A percentile compares a stretch with the other conserved stretches of the same genome.
These are phyloP conservation scores for Alternaria alternata DNA, from an alignment of 2,329 filamentous ascomycete species.

Conservation along the genomic window DNA sequence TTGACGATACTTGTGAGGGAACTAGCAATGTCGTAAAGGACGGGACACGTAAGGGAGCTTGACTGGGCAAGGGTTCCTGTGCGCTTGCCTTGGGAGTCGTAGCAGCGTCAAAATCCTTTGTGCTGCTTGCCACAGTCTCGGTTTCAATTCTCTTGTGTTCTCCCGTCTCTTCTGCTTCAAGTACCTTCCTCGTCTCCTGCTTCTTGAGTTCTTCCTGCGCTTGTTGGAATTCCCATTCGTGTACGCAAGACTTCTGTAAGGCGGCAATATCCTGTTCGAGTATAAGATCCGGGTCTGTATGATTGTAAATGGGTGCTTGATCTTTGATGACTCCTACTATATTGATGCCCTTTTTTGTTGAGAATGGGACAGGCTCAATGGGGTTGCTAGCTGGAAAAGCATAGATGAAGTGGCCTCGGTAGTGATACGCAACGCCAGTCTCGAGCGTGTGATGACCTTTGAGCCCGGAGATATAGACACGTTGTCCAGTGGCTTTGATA, in stretches of 20 bases:
- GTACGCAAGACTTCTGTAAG: slow-evolving; percentile 14
- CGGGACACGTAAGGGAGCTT: background rate
- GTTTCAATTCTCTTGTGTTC: background rate
- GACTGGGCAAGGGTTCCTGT: background rate
- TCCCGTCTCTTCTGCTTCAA: background rate
- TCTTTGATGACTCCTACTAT: slow-evolving; percentile 18
- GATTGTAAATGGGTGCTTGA: slow-evolving; percentile 22
- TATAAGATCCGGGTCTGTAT: background rate
- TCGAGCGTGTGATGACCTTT: slow-evolving; percentile 30
- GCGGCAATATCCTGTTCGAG: slow-evolving; percentile 24
- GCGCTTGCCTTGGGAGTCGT: background rate
- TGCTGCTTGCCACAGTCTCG: background rate
- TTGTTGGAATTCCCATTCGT: slow-evolving; percentile 12
- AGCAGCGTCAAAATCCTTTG: background rate
- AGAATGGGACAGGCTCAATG: slow-evolving; percentile 31
- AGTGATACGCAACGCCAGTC: slow-evolving; percentile 38
- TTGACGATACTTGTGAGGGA: slow-evolving; percentile 3
- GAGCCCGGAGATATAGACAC: slow-evolving; percentile 39
- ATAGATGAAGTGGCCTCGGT: slow-evolving; percentile 44
- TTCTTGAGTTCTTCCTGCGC: slow-evolving; percentile 11
- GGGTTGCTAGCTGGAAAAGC: slow-evolving; percentile 22
- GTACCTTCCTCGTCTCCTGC: background rate
- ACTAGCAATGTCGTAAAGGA: background rate
- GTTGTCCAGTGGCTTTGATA: slow-evolving; percentile 18
- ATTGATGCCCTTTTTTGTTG: slow-evolving; percentile 28